phyloP scores from a whole-genome alignment of 306 rosid species.

The Ziziphus jujuba region DNA sequence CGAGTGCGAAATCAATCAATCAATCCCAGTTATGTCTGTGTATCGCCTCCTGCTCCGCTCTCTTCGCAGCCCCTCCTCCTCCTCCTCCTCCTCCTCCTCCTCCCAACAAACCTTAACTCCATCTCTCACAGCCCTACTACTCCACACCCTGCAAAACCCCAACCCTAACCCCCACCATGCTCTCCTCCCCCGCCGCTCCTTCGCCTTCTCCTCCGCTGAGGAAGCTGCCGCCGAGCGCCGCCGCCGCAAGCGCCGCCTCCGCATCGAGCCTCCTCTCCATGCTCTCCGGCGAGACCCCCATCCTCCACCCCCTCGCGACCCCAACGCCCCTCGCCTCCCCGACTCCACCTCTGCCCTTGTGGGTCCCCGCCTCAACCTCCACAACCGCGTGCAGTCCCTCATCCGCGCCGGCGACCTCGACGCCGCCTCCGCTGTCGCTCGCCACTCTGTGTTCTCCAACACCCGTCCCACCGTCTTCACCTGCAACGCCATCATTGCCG shows the following conservation, averaged over 20 bases:
- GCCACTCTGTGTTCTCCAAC: constrained; percentile 76
- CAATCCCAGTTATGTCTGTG: no score
- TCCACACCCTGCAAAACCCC: constrained; percentile 2
- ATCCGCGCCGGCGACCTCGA: constrained; percentile 91
- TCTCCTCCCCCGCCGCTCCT: constrained; percentile 41
- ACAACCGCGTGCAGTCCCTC: constrained; percentile 88
- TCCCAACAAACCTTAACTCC: constrained; percentile 8
- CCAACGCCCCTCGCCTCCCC: constrained; percentile 87
- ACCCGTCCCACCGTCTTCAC: constrained; percentile 97
- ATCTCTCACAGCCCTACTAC: constrained; percentile 18
- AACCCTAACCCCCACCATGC: constrained; percentile 7
- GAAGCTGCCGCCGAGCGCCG: constrained; percentile 97
- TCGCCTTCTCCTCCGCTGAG: constrained; percentile 87
- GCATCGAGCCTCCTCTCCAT: constrained; percentile 88
- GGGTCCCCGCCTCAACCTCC: constrained; percentile 85
- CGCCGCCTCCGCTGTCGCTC: constrained; percentile 77
- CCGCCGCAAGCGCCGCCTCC: constrained; percentile 81
- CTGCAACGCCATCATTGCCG: constrained; percentile 92
- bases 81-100: constrained; percentile 60
- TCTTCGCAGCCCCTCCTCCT: no score
- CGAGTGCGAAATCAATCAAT: no score
- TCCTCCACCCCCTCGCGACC: constrained; percentile 53
- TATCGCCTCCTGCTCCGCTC: no score
- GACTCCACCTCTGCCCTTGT: constrained; percentile 80
- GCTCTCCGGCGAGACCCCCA: constrained; percentile 74